A percentile compares a stretch with the other conserved stretches of the same genome.
These are phyloP conservation scores for Pyrenophora tritici-repentis DNA, from an alignment of 2,329 filamentous ascomycete genomes.

Conservation along the genomic window DNA sequence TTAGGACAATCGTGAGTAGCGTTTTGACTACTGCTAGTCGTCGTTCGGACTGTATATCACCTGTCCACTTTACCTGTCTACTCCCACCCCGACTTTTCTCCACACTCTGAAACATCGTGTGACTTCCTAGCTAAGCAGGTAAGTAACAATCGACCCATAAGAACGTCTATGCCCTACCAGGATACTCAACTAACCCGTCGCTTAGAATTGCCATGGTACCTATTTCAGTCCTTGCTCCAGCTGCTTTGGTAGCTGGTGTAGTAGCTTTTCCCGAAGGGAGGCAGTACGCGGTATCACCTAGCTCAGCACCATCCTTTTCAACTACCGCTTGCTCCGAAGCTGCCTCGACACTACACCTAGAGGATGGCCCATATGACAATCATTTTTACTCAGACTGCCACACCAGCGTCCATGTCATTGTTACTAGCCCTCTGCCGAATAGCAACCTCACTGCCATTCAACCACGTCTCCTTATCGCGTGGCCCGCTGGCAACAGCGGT, in stretches of 20 bases:
- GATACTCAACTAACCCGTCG: background rate
- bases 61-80: too few species aligned
- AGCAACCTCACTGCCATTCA: constrained; percentile 61
- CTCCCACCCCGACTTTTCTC: background rate
- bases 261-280: background rate
- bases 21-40: background rate
- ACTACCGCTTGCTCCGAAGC: constrained; percentile 13
- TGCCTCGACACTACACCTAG: constrained; percentile 50
- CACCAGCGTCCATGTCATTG: constrained; percentile 62
- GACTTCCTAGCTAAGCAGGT: background rate
- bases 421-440: constrained; percentile 61
- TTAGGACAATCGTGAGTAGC: background rate
- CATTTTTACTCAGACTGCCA: constrained; percentile 70
- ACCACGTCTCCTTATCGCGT: constrained; percentile 64
- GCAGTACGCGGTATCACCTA: background rate
- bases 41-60: too few species aligned
- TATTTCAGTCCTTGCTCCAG: background rate
- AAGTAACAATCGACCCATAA: background rate
- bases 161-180: background rate
- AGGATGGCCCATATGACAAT: constrained; percentile 65
- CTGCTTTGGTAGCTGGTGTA: background rate
- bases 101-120: background rate
- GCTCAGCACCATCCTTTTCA: background rate
- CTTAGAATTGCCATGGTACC: background rate
- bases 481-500: constrained; percentile 69